A percentile compares a stretch with the other conserved stretches of the same genome.
These are phyloP conservation scores for Populus hybrid DNA, from an alignment of 441 rosid species.

Conservation along the genomic window DNA sequence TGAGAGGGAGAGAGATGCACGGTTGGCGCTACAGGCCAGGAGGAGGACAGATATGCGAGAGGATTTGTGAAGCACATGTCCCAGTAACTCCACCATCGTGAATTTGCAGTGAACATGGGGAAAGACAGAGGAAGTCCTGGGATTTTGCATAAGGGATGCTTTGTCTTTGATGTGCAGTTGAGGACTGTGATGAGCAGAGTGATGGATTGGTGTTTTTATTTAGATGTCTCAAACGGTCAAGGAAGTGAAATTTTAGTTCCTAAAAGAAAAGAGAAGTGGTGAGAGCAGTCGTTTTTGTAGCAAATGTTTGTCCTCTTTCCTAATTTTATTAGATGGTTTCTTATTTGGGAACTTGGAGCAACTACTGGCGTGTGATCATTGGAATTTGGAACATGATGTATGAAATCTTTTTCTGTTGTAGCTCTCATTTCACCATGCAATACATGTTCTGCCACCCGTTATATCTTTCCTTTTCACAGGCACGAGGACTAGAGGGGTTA, in stretches of 20 bases:
- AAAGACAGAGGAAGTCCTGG: neutral
- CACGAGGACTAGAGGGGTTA: too few species aligned
- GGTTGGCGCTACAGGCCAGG: slow-evolving; percentile 74
- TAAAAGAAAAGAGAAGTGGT: neutral
- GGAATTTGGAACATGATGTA: neutral
- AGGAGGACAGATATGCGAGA: slow-evolving; percentile 61
- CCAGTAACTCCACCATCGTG: neutral
- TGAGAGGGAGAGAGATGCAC: slow-evolving; percentile 96
- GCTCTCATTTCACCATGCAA: neutral
- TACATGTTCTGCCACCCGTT: too few species aligned
- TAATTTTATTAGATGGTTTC: neutral
- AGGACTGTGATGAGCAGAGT: neutral
- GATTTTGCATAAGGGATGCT: neutral
- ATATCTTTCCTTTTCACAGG: too few species aligned
- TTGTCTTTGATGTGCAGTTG: neutral
- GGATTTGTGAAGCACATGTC: slow-evolving; percentile 33
- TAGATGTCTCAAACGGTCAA: neutral
- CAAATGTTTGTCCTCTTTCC: neutral
- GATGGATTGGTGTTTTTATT: neutral
- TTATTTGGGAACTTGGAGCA: neutral
- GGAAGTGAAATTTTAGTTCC: neutral
- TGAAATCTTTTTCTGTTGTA: neutral
- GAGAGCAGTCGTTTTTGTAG: neutral
- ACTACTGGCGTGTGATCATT: neutral
- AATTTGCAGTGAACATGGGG: slow-evolving; percentile 1